phyloP scores from a whole-genome alignment of 352 stramenopile genomes.

The Pythium plurisporium region DNA sequence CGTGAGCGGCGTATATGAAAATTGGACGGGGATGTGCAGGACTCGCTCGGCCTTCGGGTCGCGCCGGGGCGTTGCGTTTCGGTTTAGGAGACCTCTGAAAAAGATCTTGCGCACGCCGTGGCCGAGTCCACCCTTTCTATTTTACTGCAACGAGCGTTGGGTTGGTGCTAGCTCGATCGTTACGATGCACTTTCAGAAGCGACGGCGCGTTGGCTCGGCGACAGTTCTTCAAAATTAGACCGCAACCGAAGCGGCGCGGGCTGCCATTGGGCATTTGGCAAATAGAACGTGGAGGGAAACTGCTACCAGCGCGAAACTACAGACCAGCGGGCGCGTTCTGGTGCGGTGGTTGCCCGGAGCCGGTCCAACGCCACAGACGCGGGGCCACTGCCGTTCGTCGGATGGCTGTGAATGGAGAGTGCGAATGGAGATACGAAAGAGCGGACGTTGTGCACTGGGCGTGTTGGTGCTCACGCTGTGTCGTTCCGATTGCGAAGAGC shows the following conservation, averaged over 20 bases:
- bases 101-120: constrained; percentile 1
- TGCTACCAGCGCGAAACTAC: neutral
- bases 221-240: constrained; percentile 3
- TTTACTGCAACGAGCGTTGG: neutral
- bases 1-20: neutral
- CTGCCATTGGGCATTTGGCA: neutral
- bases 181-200: neutral
- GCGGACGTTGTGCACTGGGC: no score
- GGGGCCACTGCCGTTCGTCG: no score
- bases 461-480: neutral
- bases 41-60: no score
- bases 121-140: neutral
- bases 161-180: neutral
- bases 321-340: no score
- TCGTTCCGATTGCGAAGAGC: neutral
- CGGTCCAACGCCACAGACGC: neutral
- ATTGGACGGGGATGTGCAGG: no score
- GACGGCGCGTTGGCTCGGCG: no score
- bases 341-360: no score
- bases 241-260: neutral
- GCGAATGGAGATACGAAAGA: neutral
- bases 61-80: neutral
- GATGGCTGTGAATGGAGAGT: no score
- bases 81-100: constrained; percentile 1
- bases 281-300: neutral